A percentile compares a stretch with the other conserved stretches of the same genome.
Evolutionary conservation across 805 yeast genomes (phyloP).

Genomic region (Blastobotrys robertii): DNA sequence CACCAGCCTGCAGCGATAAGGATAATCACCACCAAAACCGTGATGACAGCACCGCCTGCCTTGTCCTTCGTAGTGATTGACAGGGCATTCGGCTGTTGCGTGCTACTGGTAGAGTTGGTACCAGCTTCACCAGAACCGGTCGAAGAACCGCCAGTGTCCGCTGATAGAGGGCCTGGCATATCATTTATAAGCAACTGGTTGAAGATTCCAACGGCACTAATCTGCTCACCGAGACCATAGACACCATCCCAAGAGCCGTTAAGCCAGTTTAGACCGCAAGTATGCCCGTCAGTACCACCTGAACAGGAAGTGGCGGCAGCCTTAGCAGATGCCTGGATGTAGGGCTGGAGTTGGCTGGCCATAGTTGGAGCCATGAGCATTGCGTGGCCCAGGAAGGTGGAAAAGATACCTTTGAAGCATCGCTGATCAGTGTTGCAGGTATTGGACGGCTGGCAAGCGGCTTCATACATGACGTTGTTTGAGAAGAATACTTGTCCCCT

Average conservation of each 20-base stretch:
- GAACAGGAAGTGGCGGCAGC: conserved; percentile 79
- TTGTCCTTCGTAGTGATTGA: conserved; percentile 1
- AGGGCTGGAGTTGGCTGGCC: conserved; percentile 31
- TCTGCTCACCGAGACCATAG: conserved; percentile 87
- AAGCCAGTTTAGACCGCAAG: conserved; percentile 83
- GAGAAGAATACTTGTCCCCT: conserved; percentile 35
- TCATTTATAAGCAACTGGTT: conserved; percentile 29
- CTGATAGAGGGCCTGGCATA: conserved; percentile 47
- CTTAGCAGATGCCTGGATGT: conserved; percentile 42
- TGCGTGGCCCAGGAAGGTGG: conserved; percentile 66
- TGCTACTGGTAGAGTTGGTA: conserved; percentile 25
- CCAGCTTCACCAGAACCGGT: conserved; percentile 64
- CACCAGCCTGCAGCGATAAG: conserved; percentile 15
- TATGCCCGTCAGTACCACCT: conserved; percentile 80
- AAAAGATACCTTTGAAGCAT: conserved; percentile 78
- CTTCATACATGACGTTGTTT: conserved; percentile 55
- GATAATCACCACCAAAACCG: conserved; percentile 13
- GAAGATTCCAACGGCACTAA: conserved; percentile 67
- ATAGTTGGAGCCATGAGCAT: conserved; percentile 55
- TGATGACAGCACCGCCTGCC: conserved; percentile 19
- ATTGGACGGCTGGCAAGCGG: conserved; percentile 63
- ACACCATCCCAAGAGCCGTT: conserved; percentile 55
- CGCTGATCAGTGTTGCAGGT: conserved; percentile 82
- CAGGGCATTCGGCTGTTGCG: conserved; percentile 6
- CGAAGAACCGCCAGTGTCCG: conserved; percentile 60